Percentiles rank a stretch among this genome's conserved stretches.
Evolutionary conservation across 192 early-diverging fungal genomes (phyloP).

Genomic region (Podila minutissima): DNA sequence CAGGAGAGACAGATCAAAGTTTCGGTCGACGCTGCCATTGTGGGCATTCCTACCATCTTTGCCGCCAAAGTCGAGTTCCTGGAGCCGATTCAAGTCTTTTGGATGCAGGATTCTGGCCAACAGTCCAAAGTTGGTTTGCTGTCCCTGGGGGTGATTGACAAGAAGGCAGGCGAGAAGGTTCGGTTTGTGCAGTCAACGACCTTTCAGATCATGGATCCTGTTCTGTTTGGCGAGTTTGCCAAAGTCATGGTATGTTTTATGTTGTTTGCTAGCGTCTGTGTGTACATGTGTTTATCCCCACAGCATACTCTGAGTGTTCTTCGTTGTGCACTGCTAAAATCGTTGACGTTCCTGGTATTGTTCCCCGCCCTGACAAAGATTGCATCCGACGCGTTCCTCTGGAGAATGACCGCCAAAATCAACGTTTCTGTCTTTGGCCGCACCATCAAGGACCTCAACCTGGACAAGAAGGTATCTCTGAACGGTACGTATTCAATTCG

Average conservation of each 20-base stretch:
- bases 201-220: constrained; percentile 35
- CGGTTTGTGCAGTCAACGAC: constrained; percentile 21
- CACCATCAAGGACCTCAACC: constrained; percentile 25
- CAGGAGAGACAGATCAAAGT: constrained; percentile 26
- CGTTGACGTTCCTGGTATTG: neutral
- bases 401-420: constrained; percentile 22
- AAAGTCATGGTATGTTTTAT: constrained; percentile 26
- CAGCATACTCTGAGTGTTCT: neutral
- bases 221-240: constrained; percentile 45
- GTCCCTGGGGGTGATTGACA: constrained; percentile 17
- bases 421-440: constrained; percentile 31
- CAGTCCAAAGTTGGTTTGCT: constrained; percentile 16
- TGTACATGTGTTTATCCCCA: no score
- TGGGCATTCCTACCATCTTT: constrained; percentile 59
- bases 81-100: constrained; percentile 49
- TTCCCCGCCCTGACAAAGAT: constrained; percentile 2
- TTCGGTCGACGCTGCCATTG: constrained; percentile 30
- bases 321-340: neutral
- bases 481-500: constrained; percentile 11
- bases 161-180: constrained; percentile 27
- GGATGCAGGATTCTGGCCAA: constrained; percentile 14
- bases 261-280: neutral
- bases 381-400: constrained; percentile 24
- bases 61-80: constrained; percentile 54
- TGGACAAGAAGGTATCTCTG: constrained; percentile 25